These are phyloP conservation scores for Haplosporangium sp. DNA, from an alignment of 371 early-diverging fungal genomes.

Conservation along the genomic window DNA sequence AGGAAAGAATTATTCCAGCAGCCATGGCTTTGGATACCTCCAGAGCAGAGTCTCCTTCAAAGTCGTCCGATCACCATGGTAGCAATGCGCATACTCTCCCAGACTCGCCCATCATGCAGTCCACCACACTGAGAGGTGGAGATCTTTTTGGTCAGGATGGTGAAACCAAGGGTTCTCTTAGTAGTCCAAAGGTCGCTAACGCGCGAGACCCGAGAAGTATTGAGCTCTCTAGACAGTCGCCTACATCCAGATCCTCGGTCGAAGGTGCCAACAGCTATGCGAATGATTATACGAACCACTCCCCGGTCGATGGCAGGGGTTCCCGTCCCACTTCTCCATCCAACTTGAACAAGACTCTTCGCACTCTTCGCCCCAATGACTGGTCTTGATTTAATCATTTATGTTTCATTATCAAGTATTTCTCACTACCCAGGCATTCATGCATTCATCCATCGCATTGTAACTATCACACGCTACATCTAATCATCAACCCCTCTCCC, in stretches of 20 bases:
- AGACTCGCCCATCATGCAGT: constrained; percentile 26
- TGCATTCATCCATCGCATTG: too few relatives aligned
- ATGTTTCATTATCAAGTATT: background rate
- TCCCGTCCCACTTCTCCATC: background rate
- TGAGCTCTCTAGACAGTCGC: constrained; percentile 8
- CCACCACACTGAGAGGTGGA: constrained; percentile 22
- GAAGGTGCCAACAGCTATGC: constrained; percentile 23
- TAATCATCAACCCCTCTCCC: background rate
- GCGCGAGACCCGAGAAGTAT: constrained; percentile 18
- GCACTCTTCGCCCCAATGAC: constrained; percentile 24
- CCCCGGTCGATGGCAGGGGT: constrained; percentile 6
- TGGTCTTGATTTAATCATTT: constrained; percentile 6
- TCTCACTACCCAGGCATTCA: background rate
- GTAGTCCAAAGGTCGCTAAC: constrained; percentile 1
- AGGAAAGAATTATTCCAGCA: background rate
- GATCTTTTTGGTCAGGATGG: constrained; percentile 29
- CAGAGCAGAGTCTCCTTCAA: background rate
- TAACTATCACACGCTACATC: too few relatives aligned
- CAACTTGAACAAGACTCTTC: constrained; percentile 26
- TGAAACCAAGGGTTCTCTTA: background rate
- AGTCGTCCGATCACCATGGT: background rate
- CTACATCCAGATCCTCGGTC: constrained; percentile 2
- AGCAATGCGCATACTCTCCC: constrained; percentile 22
- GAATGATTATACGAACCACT: constrained; percentile 5
- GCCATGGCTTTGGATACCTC: constrained; percentile 1